Conservation (phyloP, 192 early-diverging fungal genomes). For the Coemansia sp. region DNA sequence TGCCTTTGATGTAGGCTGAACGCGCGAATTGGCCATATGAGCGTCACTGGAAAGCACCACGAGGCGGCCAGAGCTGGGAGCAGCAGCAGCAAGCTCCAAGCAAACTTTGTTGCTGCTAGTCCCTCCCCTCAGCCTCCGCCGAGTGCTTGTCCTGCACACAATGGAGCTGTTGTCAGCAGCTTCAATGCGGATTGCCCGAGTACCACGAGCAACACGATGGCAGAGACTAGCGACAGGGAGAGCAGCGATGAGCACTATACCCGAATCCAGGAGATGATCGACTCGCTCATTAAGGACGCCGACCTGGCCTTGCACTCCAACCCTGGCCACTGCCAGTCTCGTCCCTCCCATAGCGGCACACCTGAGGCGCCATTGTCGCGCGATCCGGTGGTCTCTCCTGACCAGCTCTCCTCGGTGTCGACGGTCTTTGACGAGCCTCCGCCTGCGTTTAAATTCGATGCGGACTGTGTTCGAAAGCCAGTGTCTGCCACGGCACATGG, state of each 20-base stretch:
- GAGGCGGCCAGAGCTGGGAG: neutral
- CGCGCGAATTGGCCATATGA: constrained; percentile 32
- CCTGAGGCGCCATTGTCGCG: neutral
- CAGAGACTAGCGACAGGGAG: constrained; percentile 7
- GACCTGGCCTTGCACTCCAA: constrained; percentile 36
- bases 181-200: neutral
- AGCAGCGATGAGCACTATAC: constrained; percentile 41
- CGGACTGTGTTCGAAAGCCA: neutral
- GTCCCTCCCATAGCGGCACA: constrained; percentile 3
- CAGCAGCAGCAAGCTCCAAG: neutral
- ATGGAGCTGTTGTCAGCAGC: neutral
- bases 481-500: neutral
- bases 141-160: neutral
- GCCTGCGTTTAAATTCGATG: constrained; percentile 7
- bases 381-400: constrained; percentile 6
- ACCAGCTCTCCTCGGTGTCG: constrained; percentile 18
- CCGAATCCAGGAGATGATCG: constrained; percentile 50
- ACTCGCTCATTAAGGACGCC: constrained; percentile 50
- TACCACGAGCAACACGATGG: neutral
- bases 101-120: neutral
- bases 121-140: neutral
- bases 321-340: constrained; percentile 12
- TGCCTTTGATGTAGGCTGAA: constrained; percentile 26
- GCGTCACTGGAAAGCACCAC: constrained; percentile 2
- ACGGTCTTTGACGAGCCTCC: constrained; percentile 28